Base-by-base conservation (phyloP, 768 basidiomycete genomes). In the Hygrocybe coccinea region DNA sequence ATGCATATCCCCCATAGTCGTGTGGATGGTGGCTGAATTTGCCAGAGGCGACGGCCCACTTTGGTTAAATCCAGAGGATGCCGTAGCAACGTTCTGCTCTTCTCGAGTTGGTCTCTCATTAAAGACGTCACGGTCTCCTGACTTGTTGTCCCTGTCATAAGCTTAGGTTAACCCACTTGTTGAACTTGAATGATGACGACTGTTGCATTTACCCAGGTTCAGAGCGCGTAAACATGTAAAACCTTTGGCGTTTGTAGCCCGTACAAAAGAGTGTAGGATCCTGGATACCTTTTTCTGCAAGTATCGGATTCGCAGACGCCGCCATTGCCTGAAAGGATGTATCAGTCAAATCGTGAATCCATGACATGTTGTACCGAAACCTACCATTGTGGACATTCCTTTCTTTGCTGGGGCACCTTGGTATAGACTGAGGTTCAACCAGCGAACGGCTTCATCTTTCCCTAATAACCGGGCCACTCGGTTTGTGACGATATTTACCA, bases 31-130 rank as follows among this genome's bases (percentile, higher is more conserved):
- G 8, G 91, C 91, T 8, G 83, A 75, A 57, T 85, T 83, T 21
- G 92, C 89, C 33, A 92, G 71, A 0, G 84, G 83, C 1, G 89
- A 87, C 6, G 85, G 84, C 1, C 85, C 81, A 54, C 74, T 69
- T 62, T 71, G 73, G 58, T 77, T 69, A 11, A 78, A 64, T 1
- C 71, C 68, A 14, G 79, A 71, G 3, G 81, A 76, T 1, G 87
- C 76, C 7, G 86, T 70, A 2, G 93, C 93, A 47, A 95, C 83
- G 29, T 83, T 87, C 68, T 93, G 94, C 65, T 99, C 97, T 67
- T 98, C 97, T 50, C 94, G 82, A 1, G 95, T 98, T 2, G 97
- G 97, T 45, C 89, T 82, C 71, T 99, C 97, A 69, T 99, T 99
- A 82, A 97, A 98, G 53, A 99, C 86, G 62, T 99, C 97, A 55